Evolutionary conservation across 1,284 basidiomycete species (phyloP), one percentile per base, ranked within the genome.

Genomic region (Trametes pubescens): DNA sequence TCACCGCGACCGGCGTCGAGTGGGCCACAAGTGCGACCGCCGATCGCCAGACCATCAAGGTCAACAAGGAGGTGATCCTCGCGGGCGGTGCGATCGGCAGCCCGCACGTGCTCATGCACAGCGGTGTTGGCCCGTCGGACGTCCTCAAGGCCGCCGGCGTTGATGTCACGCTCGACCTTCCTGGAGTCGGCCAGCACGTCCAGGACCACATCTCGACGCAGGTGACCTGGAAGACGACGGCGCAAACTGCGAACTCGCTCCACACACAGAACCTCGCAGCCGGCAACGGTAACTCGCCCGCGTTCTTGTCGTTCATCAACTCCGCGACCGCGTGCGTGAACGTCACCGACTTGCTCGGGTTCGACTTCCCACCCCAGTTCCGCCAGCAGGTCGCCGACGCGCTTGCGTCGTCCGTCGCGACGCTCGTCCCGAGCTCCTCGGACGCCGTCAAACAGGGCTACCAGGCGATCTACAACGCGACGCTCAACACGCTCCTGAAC

Each of bases 171-270:
- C 65, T 79, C 46, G 85, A 86, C 64, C 79, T 92, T 2, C 90
- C 91, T 4, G 89, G 88, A 60, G 92, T 95, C 59, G 92, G 92
- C 1, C 86, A 90, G 76, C 88, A 92, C 77, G 73, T 93, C 49
- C 89, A 91, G 74, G 90, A 94, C 73, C 90, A 92, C 75, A 71
- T 90, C 62, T 82, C 79, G 61, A 81, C 84, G 21, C 76, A 81
- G 66, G 78, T 89, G 10, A 74, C 78, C 6, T 88, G 79, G 77
- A 76, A 77, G 49, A 82, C 85, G 2, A 78, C 73, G 18, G 77
- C 76, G 4, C 77, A 83, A 54, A 86, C 86, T 2, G 81, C 81
- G 8, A 82, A 80, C 1, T 74, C 53, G 69, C 69, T 24, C 74
- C 77, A 14, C 71, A 75, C 43, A 71, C 73, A 37, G 73, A 53